phyloP scores from a whole-genome alignment of 306 rosid genomes.

The Dicorynia guianensis region DNA sequence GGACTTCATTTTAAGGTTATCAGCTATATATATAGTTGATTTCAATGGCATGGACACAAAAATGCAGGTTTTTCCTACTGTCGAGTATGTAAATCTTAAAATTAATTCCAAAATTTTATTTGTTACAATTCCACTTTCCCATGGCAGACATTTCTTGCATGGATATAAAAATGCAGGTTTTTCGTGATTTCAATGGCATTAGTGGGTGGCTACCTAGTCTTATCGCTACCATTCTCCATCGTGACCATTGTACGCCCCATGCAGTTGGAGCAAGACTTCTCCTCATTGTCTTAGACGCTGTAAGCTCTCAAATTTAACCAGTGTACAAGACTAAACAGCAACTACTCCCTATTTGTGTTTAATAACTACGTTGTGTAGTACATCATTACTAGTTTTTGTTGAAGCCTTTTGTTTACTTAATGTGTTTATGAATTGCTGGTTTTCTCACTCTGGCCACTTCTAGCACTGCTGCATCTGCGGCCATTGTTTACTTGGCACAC shows the following conservation, averaged over 20 bases:
- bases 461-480: conserved; percentile 56
- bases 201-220: conserved; percentile 62
- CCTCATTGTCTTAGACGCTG: conserved; percentile 57
- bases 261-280: conserved; percentile 54
- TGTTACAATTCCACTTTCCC: neutral
- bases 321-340: no score
- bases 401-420: no score
- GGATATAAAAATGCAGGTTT: conserved; percentile 48
- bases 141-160: neutral
- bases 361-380: no score
- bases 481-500: conserved; percentile 69
- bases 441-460: conserved; percentile 60
- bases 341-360: no score
- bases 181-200: conserved; percentile 61
- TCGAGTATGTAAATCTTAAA: conserved; percentile 46
- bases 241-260: conserved; percentile 58
- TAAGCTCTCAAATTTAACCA: no score
- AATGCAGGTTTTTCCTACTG: no score
- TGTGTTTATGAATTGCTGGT: neutral
- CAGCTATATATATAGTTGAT: no score
- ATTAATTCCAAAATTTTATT: neutral
- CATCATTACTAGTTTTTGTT: no score
- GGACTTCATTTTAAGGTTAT: conserved; percentile 63
- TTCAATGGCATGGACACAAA: no score
- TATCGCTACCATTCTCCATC: conserved; percentile 65